phyloP scores from a whole-genome alignment of 2,329 filamentous ascomycete genomes.

The Sporothrix sp. region DNA sequence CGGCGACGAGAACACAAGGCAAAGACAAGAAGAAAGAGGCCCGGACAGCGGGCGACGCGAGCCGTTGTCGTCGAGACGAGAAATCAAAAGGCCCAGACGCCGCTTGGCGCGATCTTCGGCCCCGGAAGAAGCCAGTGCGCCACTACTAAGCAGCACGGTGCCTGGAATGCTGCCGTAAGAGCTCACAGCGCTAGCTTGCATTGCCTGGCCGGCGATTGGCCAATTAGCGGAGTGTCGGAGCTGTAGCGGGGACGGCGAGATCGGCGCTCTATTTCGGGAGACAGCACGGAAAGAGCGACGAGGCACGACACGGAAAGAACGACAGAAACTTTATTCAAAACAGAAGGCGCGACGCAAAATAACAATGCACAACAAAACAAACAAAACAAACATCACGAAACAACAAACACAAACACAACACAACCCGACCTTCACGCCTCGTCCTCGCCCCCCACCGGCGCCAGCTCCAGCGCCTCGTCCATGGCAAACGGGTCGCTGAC shows the following conservation, averaged over 20 bases:
- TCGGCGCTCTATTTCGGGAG: slow-evolving; percentile 4
- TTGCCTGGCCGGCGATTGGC: not conserved
- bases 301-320: not conserved
- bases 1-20: not conserved
- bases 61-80: too few species aligned
- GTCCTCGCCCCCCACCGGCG: not conserved
- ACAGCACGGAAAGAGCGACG: not conserved
- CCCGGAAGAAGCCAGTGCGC: too few species aligned
- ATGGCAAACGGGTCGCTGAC: slow-evolving; percentile 18
- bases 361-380: not conserved
- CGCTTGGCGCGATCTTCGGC: too few species aligned
- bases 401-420: not conserved
- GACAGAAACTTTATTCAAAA: too few species aligned
- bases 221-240: not conserved
- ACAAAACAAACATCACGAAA: not conserved
- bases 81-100: too few species aligned
- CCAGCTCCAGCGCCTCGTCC: slow-evolving; percentile 12
- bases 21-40: not conserved
- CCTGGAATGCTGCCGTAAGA: too few species aligned
- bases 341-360: not conserved
- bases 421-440: not conserved
- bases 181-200: not conserved
- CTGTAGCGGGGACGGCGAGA: too few species aligned
- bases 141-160: too few species aligned
- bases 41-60: too few species aligned